Conservation (phyloP, 441 rosid genomes). For the Pelargonium fulgidum region DNA sequence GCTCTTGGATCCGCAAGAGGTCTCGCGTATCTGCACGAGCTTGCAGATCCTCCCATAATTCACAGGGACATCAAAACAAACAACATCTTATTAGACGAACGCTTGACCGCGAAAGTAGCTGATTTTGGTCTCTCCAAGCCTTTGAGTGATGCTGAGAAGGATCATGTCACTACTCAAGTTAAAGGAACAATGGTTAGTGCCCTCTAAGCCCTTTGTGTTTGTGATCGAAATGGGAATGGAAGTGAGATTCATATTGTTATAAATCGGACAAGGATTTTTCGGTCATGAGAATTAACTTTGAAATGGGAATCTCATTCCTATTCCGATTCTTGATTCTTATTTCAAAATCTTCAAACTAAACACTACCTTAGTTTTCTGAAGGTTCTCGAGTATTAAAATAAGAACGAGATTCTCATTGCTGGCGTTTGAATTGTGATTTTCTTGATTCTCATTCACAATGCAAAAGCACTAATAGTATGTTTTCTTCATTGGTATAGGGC, state of each 20-base stretch:
- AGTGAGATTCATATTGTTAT: too few species aligned
- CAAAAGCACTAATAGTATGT: neutral
- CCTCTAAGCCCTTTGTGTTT: neutral
- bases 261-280: too few species aligned
- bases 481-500: conserved; percentile 31
- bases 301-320: too few species aligned
- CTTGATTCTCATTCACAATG: too few species aligned
- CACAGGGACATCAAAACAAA: conserved; percentile 69
- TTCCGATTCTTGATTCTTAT: too few species aligned
- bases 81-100: conserved; percentile 62
- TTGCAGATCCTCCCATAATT: conserved; percentile 72
- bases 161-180: conserved; percentile 64
- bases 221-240: too few species aligned
- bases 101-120: conserved; percentile 62
- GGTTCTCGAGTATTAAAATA: too few species aligned
- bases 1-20: conserved; percentile 70
- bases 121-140: conserved; percentile 84
- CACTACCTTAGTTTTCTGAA: too few species aligned
- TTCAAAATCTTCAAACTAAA: too few species aligned
- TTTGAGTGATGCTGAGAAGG: conserved; percentile 40
- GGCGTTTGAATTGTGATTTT: too few species aligned
- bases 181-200: conserved; percentile 81
- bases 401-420: too few species aligned
- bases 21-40: conserved; percentile 68
- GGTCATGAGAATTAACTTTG: too few species aligned